Conservation (phyloP, 192 early-diverging fungal species). For the Coemansia sp. region DNA sequence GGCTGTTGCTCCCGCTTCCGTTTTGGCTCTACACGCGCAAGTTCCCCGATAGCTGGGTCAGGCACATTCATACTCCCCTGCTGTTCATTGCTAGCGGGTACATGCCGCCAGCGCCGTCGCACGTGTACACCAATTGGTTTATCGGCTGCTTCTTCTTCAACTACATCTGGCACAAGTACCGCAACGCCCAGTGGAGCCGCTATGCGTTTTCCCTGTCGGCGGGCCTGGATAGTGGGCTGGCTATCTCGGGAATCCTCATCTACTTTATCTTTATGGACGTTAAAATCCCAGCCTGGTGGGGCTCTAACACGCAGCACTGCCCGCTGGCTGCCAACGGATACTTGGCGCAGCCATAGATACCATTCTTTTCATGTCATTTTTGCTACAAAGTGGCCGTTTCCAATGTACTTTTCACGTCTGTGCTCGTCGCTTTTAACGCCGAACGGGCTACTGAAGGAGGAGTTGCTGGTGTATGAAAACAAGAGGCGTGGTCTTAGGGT, state of each 20-base stretch:
- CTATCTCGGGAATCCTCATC: slow-evolving; percentile 49
- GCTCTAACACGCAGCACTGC: slow-evolving; percentile 31
- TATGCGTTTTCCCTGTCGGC: slow-evolving; percentile 61
- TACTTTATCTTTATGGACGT: slow-evolving; percentile 46
- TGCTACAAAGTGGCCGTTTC: neutral
- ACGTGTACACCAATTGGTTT: slow-evolving; percentile 52
- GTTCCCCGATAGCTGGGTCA: slow-evolving; percentile 64
- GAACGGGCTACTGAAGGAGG: neutral
- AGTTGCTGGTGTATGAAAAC: neutral
- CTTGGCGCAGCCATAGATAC: slow-evolving; percentile 8
- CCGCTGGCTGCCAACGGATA: slow-evolving; percentile 32
- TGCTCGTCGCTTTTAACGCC: neutral
- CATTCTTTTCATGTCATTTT: neutral
- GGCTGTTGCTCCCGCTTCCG: slow-evolving; percentile 68
- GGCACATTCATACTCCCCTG: slow-evolving; percentile 68
- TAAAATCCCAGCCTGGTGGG: slow-evolving; percentile 51
- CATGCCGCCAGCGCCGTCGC: slow-evolving; percentile 62
- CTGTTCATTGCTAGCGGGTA: slow-evolving; percentile 61
- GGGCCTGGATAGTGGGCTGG: slow-evolving; percentile 57
- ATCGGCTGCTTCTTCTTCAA: slow-evolving; percentile 69
- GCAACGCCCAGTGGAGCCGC: slow-evolving; percentile 61
- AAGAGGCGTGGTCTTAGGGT: too few relatives aligned
- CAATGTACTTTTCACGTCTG: neutral
- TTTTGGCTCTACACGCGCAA: slow-evolving; percentile 61
- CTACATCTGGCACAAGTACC: slow-evolving; percentile 64